Evolutionary conservation across 1,284 basidiomycete species (phyloP).

Genomic region (Sanguinoderma infundibulare): DNA sequence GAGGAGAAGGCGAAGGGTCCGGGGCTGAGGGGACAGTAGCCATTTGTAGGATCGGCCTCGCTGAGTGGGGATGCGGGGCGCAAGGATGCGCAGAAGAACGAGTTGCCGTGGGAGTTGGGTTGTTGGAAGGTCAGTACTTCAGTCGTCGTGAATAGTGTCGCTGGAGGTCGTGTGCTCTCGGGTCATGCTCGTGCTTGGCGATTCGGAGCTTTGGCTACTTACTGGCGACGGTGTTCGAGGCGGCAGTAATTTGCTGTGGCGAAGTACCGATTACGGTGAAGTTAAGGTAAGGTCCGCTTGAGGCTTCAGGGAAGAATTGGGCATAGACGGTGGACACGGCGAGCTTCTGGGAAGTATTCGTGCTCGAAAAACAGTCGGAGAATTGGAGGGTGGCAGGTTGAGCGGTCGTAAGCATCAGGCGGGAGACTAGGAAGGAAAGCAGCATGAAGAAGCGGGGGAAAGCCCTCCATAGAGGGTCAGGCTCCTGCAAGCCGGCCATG

Average conservation of each 20-base stretch:
- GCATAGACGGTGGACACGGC: constrained; percentile 75
- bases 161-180: constrained; percentile 40
- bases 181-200: background rate
- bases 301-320: constrained; percentile 60
- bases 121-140: constrained; percentile 79
- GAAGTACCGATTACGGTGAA: constrained; percentile 68
- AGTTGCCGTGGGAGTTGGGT: constrained; percentile 69
- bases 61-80: constrained; percentile 74
- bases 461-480: constrained; percentile 19
- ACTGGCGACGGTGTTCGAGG: constrained; percentile 66
- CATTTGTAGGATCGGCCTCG: constrained; percentile 41
- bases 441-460: constrained; percentile 25
- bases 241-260: constrained; percentile 61
- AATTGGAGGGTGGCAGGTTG: constrained; percentile 38
- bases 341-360: constrained; percentile 58
- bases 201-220: constrained; percentile 18
- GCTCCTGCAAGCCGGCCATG: constrained; percentile 31
- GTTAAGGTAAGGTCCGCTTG: constrained; percentile 56
- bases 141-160: constrained; percentile 85
- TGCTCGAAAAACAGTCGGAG: constrained; percentile 60
- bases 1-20: constrained; percentile 87
- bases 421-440: constrained; percentile 26
- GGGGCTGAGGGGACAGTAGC: constrained; percentile 74
- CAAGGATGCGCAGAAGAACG: constrained; percentile 77
- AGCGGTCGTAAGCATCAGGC: constrained; percentile 28